Evolutionary conservation across 2,329 filamentous ascomycete species (phyloP).

Genomic region (Thelonectria discophora): DNA sequence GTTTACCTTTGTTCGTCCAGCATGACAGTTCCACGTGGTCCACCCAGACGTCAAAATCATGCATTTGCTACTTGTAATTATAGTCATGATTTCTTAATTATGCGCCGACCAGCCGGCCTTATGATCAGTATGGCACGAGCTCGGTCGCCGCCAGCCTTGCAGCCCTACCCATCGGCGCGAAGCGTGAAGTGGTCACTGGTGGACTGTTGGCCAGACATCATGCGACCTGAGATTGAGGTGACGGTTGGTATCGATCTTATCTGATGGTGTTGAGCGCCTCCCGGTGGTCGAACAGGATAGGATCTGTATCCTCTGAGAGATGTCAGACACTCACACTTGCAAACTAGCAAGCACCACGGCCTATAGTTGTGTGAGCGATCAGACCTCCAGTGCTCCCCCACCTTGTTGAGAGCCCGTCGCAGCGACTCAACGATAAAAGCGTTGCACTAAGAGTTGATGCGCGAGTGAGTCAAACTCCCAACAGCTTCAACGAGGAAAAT

Average conservation of each 20-base stretch:
- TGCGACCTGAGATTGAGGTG: background rate
- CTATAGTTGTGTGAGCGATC: background rate
- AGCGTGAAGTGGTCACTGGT: no score
- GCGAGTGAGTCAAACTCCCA: conserved; percentile 4
- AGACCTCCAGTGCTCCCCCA: conserved; percentile 1
- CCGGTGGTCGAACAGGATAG: background rate
- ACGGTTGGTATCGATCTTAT: background rate
- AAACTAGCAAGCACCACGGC: background rate
- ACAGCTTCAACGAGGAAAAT: conserved; percentile 8
- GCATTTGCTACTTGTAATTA: background rate
- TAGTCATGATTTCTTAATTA: conserved; percentile 1
- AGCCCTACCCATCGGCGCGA: background rate
- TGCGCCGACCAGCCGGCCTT: background rate
- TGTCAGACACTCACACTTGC: no score
- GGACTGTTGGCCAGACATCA: conserved; percentile 6
- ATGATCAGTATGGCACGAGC: conserved; percentile 8
- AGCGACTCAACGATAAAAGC: conserved; percentile 18
- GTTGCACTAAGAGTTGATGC: background rate
- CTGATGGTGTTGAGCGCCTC: background rate
- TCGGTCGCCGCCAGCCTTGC: background rate
- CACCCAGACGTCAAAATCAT: conserved; percentile 3
- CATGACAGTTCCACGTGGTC: conserved; percentile 33
- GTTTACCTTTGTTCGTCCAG: conserved; percentile 18
- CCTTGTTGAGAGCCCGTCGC: conserved; percentile 10
- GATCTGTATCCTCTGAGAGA: no score